Evolutionary conservation across 768 basidiomycete genomes (phyloP), one percentile per base, ranked within the genome.

Genomic region (Xerocomellus dryophilus): DNA sequence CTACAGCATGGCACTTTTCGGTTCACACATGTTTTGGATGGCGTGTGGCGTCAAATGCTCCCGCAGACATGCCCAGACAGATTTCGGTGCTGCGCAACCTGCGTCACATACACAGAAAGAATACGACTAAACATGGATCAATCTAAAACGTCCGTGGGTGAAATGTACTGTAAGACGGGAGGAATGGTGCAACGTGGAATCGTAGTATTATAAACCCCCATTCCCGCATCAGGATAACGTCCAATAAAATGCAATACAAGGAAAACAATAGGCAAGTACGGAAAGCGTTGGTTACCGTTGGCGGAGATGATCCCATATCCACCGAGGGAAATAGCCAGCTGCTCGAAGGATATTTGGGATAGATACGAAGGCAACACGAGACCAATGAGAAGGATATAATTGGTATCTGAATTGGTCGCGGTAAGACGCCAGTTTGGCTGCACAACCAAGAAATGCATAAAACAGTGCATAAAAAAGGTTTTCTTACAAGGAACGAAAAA

Each of bases 141-240:
- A 42, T 41, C 23, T 41, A 27, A 27, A 11, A 4, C 1, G 27
- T 29, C 18, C 21, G 40, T 34, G 31, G 23, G 40, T 42, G 27
- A 3, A 35, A 49, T 23, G 21, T 34, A 25, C 6, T 12, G 3
- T 43, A n/a, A 20, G 34, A 35, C 11, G 17, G 20, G 15, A 21
- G 32, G 36, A 12, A 11, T 14, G 25, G 40, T 29, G 57, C 35
- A 7, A 18, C 34, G 17, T 57, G 42, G 11, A 5, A 20, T 27
- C 4, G 45, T 32, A n/a, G 12, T 46, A 50, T 49, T 38, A 41
- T 41, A 20, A 53, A 32, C 35, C 54, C 60, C 61, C 50, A 31
- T 62, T 47, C 45, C 29, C 10, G 5, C 23, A 17, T 49, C 41
- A 38, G 38, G 50, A 18, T 20, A 39, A 31, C 23, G 47, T 56